These are phyloP conservation scores for Escovopsis weberi DNA, from an alignment of 2,329 filamentous ascomycete species.

Conservation along the genomic window DNA sequence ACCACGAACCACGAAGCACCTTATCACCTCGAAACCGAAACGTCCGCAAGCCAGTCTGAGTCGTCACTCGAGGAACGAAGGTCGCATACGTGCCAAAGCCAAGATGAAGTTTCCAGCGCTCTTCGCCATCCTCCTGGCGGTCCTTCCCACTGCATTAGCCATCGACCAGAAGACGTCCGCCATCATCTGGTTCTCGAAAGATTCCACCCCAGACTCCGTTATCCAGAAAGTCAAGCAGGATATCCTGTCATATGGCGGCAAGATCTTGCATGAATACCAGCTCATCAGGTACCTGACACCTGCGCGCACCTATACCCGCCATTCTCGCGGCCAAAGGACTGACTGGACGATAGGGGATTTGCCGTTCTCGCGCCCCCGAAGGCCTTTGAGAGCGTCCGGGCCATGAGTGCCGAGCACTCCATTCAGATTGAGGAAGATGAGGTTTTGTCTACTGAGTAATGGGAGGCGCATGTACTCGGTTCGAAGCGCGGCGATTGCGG, in stretches of 20 bases:
- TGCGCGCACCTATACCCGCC: too few species aligned
- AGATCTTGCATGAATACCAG: constrained; percentile 65
- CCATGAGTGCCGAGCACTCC: constrained; percentile 36
- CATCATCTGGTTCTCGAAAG: constrained; percentile 62
- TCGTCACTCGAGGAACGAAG: too few species aligned
- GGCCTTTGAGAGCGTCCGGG: constrained; percentile 51
- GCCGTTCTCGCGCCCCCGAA: constrained; percentile 58
- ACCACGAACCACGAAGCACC: too few species aligned
- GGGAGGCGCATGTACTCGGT: background rate
- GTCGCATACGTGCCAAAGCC: constrained; percentile 1
- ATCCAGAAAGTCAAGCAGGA: constrained; percentile 57
- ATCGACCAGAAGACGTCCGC: constrained; percentile 57
- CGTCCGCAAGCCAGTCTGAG: too few species aligned
- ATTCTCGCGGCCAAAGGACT: constrained; percentile 7
- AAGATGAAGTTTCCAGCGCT: constrained; percentile 50
- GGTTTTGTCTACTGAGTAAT: constrained; percentile 35
- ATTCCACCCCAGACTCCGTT: constrained; percentile 48
- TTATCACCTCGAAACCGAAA: too few species aligned
- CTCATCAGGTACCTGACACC: constrained; percentile 44
- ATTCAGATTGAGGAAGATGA: constrained; percentile 61
- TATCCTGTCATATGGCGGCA: constrained; percentile 54
- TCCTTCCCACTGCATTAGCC: constrained; percentile 43
- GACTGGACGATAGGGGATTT: constrained; percentile 48
- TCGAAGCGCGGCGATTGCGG: too few species aligned
- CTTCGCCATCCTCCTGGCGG: constrained; percentile 40